Conservation (phyloP, 148 eudicot species). For the Suaeda aralocaspica region DNA sequence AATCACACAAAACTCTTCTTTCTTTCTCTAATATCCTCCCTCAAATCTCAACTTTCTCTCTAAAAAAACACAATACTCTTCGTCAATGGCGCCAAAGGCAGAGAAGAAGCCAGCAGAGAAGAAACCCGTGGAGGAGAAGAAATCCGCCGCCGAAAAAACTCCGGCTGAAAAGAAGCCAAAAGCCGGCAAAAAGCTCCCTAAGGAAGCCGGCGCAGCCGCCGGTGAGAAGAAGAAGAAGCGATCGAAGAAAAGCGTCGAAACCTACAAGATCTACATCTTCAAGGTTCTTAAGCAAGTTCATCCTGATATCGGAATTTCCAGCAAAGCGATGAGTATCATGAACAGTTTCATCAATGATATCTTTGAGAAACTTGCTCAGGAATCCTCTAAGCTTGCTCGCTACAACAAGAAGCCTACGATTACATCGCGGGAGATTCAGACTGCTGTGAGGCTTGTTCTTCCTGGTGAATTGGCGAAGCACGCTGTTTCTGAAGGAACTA, state of each 20-base stretch:
- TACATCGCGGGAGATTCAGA: conserved; percentile 42
- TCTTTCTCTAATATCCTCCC: too few relatives aligned
- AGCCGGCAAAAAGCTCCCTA: conserved; percentile 43
- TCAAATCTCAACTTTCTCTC: too few relatives aligned
- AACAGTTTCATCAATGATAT: conserved; percentile 54
- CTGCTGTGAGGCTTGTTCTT: conserved; percentile 40
- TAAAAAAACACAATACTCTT: neutral
- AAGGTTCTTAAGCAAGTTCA: conserved; percentile 52
- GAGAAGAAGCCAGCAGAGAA: conserved; percentile 45
- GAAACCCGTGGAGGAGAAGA: conserved; percentile 40
- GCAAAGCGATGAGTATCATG: conserved; percentile 59
- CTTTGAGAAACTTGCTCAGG: conserved; percentile 50
- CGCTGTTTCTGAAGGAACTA: conserved; percentile 43
- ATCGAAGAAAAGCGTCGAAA: conserved; percentile 45
- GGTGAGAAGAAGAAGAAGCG: conserved; percentile 55
- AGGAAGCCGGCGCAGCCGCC: conserved; percentile 38
- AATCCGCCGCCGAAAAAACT: conserved; percentile 30
- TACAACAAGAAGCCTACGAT: conserved; percentile 48
- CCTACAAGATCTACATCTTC: conserved; percentile 57
- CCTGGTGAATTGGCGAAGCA: conserved; percentile 47
- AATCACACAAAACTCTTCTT: too few relatives aligned
- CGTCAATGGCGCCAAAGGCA: conserved; percentile 40
- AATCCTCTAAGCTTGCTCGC: conserved; percentile 32
- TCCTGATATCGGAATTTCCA: conserved; percentile 50
- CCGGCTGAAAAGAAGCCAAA: conserved; percentile 49